Conservation (phyloP, 2,329 filamentous ascomycete genomes). For the Trematosphaeria pertusa region DNA sequence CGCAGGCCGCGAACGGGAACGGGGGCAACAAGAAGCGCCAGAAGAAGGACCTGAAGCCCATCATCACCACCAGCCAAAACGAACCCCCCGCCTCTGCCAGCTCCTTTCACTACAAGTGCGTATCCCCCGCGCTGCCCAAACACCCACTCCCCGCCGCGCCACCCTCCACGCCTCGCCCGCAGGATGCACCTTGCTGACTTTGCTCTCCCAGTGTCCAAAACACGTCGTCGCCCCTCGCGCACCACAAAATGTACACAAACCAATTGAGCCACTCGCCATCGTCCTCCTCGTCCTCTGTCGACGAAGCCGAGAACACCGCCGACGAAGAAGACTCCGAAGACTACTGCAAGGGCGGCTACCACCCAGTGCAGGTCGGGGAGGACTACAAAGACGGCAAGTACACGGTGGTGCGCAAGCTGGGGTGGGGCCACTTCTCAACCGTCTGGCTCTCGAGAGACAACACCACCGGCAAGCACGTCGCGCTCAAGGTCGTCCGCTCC, state of each 20-base stretch:
- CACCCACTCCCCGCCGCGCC: conserved; percentile 1
- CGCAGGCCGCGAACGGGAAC: conserved; percentile 63
- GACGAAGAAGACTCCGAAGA: conserved; percentile 99
- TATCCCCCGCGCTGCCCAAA: conserved; percentile 17
- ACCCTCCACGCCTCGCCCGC: conserved; percentile 4
- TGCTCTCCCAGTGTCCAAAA: conserved; percentile 51
- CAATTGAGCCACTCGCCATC: conserved; percentile 76
- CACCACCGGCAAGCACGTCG: conserved; percentile 88
- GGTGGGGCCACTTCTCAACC: conserved; percentile 99
- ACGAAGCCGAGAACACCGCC: conserved; percentile 85
- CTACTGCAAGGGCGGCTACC: conserved; percentile 99
- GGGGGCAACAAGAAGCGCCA: conserved; percentile 75
- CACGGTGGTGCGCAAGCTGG: conserved; percentile 92
- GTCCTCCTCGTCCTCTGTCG: conserved; percentile 79
- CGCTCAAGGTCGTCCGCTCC: conserved; percentile 95
- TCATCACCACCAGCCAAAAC: conserved; percentile 68
- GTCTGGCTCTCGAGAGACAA: conserved; percentile 89
- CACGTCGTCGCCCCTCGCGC: conserved; percentile 56
- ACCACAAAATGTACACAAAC: conserved; percentile 58
- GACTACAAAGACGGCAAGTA: conserved; percentile 98
- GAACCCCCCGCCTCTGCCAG: conserved; percentile 49
- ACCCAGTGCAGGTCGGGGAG: conserved; percentile 92
- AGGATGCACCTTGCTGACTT: conserved; percentile 24
- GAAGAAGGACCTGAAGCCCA: conserved; percentile 75
- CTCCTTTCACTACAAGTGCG: conserved; percentile 51